Conservation (phyloP, 768 basidiomycete genomes). For the Tylopilus sp. region DNA sequence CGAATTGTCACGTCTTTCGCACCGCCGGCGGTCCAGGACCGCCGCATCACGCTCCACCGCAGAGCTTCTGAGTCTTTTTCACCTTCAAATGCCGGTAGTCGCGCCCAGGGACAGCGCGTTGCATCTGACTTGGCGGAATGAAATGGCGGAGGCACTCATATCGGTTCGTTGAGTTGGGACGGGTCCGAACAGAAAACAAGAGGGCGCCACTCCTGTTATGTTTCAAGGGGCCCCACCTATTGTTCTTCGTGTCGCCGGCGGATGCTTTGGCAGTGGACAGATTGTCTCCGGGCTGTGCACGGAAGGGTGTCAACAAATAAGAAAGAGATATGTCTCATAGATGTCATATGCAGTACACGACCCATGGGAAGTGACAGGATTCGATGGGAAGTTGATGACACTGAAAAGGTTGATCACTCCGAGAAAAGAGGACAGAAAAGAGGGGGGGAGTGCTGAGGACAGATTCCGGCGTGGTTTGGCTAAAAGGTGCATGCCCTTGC, state of each 20-base stretch:
- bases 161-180: not conserved
- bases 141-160: not conserved
- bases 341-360: slow-evolving; percentile 11
- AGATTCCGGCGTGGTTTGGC: not conserved
- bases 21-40: not conserved
- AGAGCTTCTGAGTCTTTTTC: not conserved
- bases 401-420: not conserved
- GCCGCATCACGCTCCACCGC: not conserved
- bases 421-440: not conserved
- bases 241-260: too few species aligned
- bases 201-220: not conserved
- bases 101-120: too few species aligned
- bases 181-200: not conserved
- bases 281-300: slow-evolving; percentile 11
- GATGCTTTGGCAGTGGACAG: not conserved
- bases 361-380: not conserved
- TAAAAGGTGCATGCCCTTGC: not conserved
- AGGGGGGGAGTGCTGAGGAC: too few species aligned
- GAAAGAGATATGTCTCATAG: slow-evolving; percentile 5
- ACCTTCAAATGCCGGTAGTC: too few species aligned
- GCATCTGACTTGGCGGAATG: too few species aligned
- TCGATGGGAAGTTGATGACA: too few species aligned
- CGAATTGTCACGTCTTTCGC: not conserved
- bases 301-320: too few species aligned
- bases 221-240: not conserved